Conservation (phyloP, 1,139 yeast genomes). For the Protomyces inouyei region DNA sequence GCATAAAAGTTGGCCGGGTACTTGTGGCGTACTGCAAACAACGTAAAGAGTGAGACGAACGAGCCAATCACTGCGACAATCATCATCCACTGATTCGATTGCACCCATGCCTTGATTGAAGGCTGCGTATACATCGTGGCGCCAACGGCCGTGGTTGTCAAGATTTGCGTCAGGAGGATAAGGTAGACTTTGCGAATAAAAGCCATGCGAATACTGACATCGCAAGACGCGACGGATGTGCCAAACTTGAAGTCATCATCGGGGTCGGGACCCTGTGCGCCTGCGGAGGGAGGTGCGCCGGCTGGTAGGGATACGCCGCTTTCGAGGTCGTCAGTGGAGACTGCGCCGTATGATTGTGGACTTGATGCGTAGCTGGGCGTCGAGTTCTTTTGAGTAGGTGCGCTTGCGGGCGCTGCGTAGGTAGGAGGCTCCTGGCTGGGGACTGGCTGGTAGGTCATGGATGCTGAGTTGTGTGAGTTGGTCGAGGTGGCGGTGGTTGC, state of each 20-base stretch:
- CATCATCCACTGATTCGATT: slow-evolving; percentile 58
- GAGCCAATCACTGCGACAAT: slow-evolving; percentile 52
- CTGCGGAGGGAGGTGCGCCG: slow-evolving; percentile 13
- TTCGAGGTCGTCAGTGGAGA: neutral
- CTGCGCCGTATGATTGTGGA: neutral
- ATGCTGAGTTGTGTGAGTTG: neutral
- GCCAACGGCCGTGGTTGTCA: slow-evolving; percentile 59
- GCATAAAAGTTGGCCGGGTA: slow-evolving; percentile 60
- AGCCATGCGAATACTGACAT: slow-evolving; percentile 64
- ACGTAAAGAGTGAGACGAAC: slow-evolving; percentile 38
- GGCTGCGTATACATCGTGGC: slow-evolving; percentile 50
- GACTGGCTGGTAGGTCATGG: neutral
- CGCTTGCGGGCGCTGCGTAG: neutral
- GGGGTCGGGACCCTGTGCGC: slow-evolving; percentile 24
- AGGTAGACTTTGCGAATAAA: slow-evolving; percentile 77
- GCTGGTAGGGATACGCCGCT: neutral
- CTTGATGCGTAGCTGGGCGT: neutral
- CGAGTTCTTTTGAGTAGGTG: neutral
- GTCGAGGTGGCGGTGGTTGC: neutral
- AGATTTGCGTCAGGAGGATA: slow-evolving; percentile 59
- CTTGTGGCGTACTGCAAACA: slow-evolving; percentile 56
- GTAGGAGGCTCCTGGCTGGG: neutral
- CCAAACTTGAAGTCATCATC: slow-evolving; percentile 78
- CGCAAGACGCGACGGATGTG: slow-evolving; percentile 72
- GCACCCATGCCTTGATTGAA: slow-evolving; percentile 53